A percentile compares a stretch with the other conserved stretches of the same genome.
These are phyloP conservation scores for Geotrichum bryndzae DNA, from an alignment of 1,139 yeast genomes.

Conservation along the genomic window DNA sequence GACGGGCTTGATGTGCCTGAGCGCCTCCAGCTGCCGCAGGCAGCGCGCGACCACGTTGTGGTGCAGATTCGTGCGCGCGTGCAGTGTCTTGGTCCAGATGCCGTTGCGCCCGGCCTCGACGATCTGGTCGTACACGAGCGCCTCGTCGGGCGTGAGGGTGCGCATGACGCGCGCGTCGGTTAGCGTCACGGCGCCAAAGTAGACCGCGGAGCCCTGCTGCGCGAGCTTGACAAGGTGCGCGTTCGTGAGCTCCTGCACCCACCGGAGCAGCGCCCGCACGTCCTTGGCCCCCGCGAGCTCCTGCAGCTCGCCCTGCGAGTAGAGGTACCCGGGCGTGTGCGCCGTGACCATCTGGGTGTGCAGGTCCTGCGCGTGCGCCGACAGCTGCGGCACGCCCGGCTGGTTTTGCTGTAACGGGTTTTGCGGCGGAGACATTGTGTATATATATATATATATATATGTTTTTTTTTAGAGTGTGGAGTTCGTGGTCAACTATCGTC, in stretches of 20 bases:
- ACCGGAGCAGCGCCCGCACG: neutral
- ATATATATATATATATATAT: no score
- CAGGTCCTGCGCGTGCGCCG: neutral
- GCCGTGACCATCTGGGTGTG: neutral
- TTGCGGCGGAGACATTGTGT: neutral
- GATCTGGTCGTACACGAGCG: constrained; percentile 83
- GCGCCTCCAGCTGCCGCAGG: constrained; percentile 73
- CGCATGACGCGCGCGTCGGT: constrained; percentile 37
- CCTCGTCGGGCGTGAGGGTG: constrained; percentile 80
- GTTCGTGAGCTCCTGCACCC: constrained; percentile 6
- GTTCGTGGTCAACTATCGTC: no score
- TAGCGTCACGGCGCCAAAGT: constrained; percentile 9
- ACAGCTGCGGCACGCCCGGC: neutral
- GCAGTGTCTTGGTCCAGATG: constrained; percentile 86
- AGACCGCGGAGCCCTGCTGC: neutral
- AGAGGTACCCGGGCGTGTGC: neutral
- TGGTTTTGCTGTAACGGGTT: neutral
- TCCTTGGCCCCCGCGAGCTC: neutral
- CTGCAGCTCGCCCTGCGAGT: constrained; percentile 6
- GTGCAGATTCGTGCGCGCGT: constrained; percentile 85
- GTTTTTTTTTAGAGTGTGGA: no score
- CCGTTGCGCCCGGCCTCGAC: constrained; percentile 95
- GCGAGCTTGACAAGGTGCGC: constrained; percentile 3
- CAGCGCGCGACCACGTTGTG: constrained; percentile 87
- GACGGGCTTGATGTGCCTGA: constrained; percentile 80